Evolutionary conservation across 2,329 filamentous ascomycete species (phyloP).

Genomic region (Paramyrothecium roridum): DNA sequence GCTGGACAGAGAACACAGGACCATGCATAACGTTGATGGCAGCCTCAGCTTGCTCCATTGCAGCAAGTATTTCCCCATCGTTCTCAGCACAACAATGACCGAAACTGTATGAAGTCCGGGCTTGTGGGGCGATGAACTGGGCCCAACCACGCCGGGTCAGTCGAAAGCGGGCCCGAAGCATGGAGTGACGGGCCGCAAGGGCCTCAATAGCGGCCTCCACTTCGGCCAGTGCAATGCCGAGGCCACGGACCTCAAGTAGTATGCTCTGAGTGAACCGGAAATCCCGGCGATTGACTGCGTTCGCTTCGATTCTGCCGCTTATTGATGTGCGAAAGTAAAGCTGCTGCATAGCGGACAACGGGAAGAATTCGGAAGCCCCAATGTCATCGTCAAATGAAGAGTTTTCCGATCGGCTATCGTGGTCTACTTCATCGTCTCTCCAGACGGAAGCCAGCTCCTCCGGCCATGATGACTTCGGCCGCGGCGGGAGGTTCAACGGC

Average conservation of each 20-base stretch:
- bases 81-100: slow-evolving; percentile 36
- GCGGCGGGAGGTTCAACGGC: background rate
- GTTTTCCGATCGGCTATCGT: background rate
- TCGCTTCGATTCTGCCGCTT: slow-evolving; percentile 27
- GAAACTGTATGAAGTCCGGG: slow-evolving; percentile 40
- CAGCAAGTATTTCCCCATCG: slow-evolving; percentile 35
- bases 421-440: slow-evolving; percentile 21
- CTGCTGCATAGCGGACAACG: slow-evolving; percentile 51
- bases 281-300: slow-evolving; percentile 26
- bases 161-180: slow-evolving; percentile 47
- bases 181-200: slow-evolving; percentile 46
- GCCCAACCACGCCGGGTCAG: slow-evolving; percentile 38
- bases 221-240: slow-evolving; percentile 33
- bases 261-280: slow-evolving; percentile 51
- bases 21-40: slow-evolving; percentile 46
- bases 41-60: slow-evolving; percentile 38
- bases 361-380: slow-evolving; percentile 28
- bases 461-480: slow-evolving; percentile 9
- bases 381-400: slow-evolving; percentile 19
- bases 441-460: slow-evolving; percentile 16
- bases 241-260: slow-evolving; percentile 40
- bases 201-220: slow-evolving; percentile 46
- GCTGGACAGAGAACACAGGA: slow-evolving; percentile 47
- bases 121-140: slow-evolving; percentile 38
- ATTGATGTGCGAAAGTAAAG: slow-evolving; percentile 48